Evolutionary conservation across 371 early-diverging fungal genomes (phyloP).

Genomic region (Circinella minor): DNA sequence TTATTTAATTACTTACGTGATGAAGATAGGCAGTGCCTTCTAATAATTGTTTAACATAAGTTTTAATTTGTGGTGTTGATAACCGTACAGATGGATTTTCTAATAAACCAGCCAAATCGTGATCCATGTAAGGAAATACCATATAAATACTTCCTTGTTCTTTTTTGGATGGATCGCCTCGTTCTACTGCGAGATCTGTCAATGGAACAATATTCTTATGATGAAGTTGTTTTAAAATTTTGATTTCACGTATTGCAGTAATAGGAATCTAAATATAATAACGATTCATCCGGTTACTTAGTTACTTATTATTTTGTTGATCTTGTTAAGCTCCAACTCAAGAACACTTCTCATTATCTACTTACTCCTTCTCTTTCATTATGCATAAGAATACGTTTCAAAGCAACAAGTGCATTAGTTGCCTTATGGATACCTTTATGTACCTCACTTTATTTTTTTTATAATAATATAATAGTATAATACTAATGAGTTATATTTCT

Average conservation of each 20-base stretch:
- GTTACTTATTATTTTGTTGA: too few species aligned
- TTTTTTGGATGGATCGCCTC: constrained; percentile 48
- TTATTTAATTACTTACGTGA: constrained; percentile 34
- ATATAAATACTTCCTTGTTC: constrained; percentile 75
- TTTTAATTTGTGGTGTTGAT: constrained; percentile 76
- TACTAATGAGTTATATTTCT: not conserved
- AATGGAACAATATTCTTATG: constrained; percentile 91
- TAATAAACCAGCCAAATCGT: constrained; percentile 88
- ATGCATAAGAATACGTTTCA: constrained; percentile 91
- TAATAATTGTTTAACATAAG: constrained; percentile 81
- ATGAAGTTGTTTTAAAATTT: constrained; percentile 79
- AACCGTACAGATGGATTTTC: constrained; percentile 74
- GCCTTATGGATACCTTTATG: constrained; percentile 80
- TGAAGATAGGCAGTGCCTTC: constrained; percentile 90
- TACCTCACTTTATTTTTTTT: constrained; percentile 69
- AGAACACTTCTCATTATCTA: not conserved
- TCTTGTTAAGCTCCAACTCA: too few species aligned
- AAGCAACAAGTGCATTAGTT: constrained; percentile 80
- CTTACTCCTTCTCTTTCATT: constrained; percentile 91
- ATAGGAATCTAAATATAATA: constrained; percentile 75
- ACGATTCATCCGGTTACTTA: too few species aligned
- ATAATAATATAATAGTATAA: too few species aligned
- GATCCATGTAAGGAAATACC: constrained; percentile 97
- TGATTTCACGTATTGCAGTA: constrained; percentile 96
- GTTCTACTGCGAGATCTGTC: constrained; percentile 76